These are phyloP conservation scores for Cenococcum geophilum DNA, from an alignment of 495 filamentous ascomycete species.

Conservation along the genomic window DNA sequence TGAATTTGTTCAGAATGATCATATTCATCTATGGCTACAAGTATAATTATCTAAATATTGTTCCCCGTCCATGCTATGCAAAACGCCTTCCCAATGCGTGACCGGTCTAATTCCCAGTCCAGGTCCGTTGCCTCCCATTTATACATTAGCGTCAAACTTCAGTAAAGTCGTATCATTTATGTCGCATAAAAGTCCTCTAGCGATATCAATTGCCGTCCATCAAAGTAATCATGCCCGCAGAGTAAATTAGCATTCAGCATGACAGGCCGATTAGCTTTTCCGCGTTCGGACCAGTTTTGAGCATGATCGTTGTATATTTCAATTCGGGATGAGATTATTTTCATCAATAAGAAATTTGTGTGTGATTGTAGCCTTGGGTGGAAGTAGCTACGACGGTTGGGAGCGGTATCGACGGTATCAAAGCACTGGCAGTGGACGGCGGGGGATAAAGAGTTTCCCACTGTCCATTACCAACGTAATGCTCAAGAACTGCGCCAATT, in stretches of 20 bases:
- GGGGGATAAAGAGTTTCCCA: conserved; percentile 5
- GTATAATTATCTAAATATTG: neutral
- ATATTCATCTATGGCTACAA: no score
- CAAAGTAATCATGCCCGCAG: no score
- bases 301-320: no score
- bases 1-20: no score
- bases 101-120: neutral
- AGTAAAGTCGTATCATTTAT: neutral
- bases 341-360: neutral
- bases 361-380: neutral
- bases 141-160: neutral
- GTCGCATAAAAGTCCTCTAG: no score
- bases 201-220: no score
- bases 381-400: neutral
- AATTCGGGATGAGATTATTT: no score
- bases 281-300: no score
- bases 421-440: neutral
- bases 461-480: neutral
- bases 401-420: neutral
- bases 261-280: no score
- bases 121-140: neutral
- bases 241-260: no score
- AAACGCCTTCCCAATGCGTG: conserved; percentile 4
- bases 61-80: neutral
- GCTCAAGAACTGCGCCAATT: neutral